phyloP scores from a whole-genome alignment of 2,329 filamentous ascomycete genomes.

The Fusarium brachygibbosum region DNA sequence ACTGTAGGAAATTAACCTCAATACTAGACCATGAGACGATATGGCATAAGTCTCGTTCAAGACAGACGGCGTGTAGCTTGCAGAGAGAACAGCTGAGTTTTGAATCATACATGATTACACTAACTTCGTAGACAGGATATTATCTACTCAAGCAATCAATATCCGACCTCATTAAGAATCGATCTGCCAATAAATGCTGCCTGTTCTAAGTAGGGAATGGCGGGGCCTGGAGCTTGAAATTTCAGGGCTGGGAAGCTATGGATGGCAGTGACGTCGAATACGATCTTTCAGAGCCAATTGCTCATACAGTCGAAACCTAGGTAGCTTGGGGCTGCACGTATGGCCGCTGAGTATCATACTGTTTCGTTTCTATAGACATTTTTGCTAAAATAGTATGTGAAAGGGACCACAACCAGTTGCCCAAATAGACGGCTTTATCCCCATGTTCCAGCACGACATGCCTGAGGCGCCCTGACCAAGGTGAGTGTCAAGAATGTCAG shows the following conservation, averaged over 20 bases:
- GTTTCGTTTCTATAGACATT: background rate
- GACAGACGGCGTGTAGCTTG: background rate
- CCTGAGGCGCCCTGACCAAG: constrained; percentile 16
- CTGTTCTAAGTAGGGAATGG: constrained; percentile 1
- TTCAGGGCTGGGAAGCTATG: constrained; percentile 29
- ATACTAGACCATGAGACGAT: background rate
- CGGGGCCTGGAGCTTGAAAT: constrained; percentile 21
- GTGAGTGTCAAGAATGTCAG: constrained; percentile 8
- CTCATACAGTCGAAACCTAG: background rate
- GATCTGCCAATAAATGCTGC: background rate
- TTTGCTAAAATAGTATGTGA: background rate
- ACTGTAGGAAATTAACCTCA: background rate
- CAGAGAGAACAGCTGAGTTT: background rate
- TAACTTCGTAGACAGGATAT: background rate
- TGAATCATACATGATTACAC: background rate
- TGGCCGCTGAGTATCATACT: background rate
- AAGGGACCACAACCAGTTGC: background rate
- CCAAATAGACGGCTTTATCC: background rate
- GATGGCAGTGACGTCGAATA: constrained; percentile 18
- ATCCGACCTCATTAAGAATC: background rate
- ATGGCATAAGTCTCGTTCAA: background rate
- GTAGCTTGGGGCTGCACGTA: no score
- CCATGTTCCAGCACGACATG: constrained; percentile 27
- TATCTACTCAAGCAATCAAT: background rate
- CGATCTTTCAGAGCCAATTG: constrained; percentile 4